Evolutionary conservation across 2,329 filamentous ascomycete species (phyloP).

Genomic region (Bimuria novae-zelandiae): DNA sequence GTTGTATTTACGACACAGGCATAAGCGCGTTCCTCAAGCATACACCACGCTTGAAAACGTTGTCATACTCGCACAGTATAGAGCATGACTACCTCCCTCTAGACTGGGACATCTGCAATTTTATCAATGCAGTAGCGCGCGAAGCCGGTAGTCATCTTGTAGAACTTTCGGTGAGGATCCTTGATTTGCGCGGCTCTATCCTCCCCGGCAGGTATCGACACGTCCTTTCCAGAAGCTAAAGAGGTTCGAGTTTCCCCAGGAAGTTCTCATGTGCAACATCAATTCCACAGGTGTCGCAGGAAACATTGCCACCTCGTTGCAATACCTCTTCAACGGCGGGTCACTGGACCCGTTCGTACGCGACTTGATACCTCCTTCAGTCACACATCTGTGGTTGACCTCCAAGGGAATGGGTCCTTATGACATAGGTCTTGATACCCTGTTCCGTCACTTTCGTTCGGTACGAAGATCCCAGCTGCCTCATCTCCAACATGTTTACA

Average conservation of each 20-base stretch:
- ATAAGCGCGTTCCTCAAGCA: constrained; percentile 26
- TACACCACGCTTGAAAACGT: constrained; percentile 21
- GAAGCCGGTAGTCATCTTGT: constrained; percentile 25
- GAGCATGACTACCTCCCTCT: constrained; percentile 8
- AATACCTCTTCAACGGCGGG: constrained; percentile 9
- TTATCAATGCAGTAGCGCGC: constrained; percentile 22
- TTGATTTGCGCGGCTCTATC: constrained; percentile 16
- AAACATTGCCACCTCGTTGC: constrained; percentile 9
- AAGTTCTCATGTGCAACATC: constrained; percentile 23
- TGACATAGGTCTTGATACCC: constrained; percentile 21
- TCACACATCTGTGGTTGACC: constrained; percentile 17
- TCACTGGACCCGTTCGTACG: constrained; percentile 13
- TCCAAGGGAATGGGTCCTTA: constrained; percentile 16
- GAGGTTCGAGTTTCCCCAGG: constrained; percentile 24
- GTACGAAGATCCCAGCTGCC: constrained; percentile 18
- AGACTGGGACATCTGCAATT: constrained; percentile 30
- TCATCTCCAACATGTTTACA: constrained; percentile 19
- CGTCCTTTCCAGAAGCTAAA: constrained; percentile 21
- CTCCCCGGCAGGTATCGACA: constrained; percentile 25
- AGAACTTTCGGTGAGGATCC: constrained; percentile 22
- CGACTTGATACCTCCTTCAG: constrained; percentile 21
- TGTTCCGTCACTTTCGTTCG: constrained; percentile 24
- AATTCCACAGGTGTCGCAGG: constrained; percentile 10
- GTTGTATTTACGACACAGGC: constrained; percentile 20
- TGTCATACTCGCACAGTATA: constrained; percentile 22